Base-by-base conservation (phyloP, 1,139 yeast genomes). In the Lodderomyces oxycetoniae region DNA sequence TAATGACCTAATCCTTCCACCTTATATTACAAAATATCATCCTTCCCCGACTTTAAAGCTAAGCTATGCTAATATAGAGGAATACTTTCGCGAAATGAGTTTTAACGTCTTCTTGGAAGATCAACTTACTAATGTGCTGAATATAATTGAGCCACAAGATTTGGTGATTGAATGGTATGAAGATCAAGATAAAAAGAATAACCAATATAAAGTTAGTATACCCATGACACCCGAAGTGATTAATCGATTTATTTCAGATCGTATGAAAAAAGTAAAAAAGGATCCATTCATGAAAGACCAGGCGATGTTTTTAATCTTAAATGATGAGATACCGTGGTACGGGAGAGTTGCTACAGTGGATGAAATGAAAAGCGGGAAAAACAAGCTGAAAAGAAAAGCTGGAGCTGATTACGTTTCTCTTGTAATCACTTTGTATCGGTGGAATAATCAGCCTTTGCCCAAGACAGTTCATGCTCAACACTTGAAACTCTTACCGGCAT, bases 101-200 rank as follows among this genome's bases (percentile, higher is more conserved):
- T 72, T 71, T 52, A 78, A 78, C 37, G 55, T 80, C 37, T 78
- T 77, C 41, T 59, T 77, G 33, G 89, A 81, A 50, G 85, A 79
- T 45, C 65, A 67, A 23, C 63, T 75, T 28, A 64, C 77, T 31
- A 65, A 71, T 26, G 47, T 52, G 26, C 50, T 49, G 31, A 47
- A 52, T 20, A 49, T 47, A 28, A 49, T 60, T 12, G 68, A 73
- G 30, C 54, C 70, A 1, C 49, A 51, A 2, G 70, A 63, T 33
- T 55, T 64, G 43, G 46, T 57, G 19, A 60, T 79, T 33, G 76
- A 72, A 39, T 76, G 81, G 81, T 74, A 66, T 37, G 63, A 59
- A 17, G 73, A 68, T 33, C 64, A 62, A 22, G 62, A 66, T 34
- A 72, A 69, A 37, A 68, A 55, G 41, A 64, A 61, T 42, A 64